Evolutionary conservation across 1,284 basidiomycete species (phyloP).

Genomic region (Hortiboletus rubellus): DNA sequence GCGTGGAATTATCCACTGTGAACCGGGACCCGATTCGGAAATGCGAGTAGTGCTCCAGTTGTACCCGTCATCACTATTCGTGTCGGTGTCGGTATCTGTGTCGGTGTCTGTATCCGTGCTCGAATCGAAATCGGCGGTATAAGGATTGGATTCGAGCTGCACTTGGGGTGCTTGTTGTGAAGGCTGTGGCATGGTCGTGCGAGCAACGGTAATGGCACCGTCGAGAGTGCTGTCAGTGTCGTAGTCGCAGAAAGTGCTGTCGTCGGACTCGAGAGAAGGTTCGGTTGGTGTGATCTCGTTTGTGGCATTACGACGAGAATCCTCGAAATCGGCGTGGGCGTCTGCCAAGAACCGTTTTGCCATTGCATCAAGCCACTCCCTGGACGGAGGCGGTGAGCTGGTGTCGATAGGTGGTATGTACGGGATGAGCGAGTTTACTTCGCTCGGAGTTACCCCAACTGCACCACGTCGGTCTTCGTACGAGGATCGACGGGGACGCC

Average conservation of each 20-base stretch:
- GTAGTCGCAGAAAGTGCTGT: conserved; percentile 18
- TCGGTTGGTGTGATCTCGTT: not conserved
- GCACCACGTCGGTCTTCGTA: conserved; percentile 27
- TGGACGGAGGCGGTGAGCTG: conserved; percentile 18
- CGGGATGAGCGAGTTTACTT: conserved; percentile 30
- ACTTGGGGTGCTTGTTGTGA: not conserved
- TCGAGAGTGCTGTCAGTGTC: conserved; percentile 21
- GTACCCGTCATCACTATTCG: conserved; percentile 11
- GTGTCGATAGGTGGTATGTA: conserved; percentile 26
- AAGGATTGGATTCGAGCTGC: conserved; percentile 6
- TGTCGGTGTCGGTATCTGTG: conserved; percentile 21
- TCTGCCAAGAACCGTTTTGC: conserved; percentile 19
- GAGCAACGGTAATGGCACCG: not conserved
- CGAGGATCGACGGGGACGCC: conserved; percentile 26
- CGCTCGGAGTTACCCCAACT: conserved; percentile 23
- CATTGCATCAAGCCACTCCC: conserved; percentile 23
- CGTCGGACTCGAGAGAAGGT: not conserved
- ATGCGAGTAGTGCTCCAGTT: conserved; percentile 10
- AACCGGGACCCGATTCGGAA: conserved; percentile 11
- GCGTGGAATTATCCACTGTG: conserved; percentile 25
- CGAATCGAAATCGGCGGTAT: conserved; percentile 9
- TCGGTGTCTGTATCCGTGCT: conserved; percentile 20
- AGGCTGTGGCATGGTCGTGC: not conserved
- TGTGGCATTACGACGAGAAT: not conserved
- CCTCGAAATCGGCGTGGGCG: conserved; percentile 16